Percentiles rank a stretch among this genome's conserved stretches.
These are phyloP conservation scores for Boletellus sp. DNA, from an alignment of 768 basidiomycete genomes.

Conservation along the genomic window DNA sequence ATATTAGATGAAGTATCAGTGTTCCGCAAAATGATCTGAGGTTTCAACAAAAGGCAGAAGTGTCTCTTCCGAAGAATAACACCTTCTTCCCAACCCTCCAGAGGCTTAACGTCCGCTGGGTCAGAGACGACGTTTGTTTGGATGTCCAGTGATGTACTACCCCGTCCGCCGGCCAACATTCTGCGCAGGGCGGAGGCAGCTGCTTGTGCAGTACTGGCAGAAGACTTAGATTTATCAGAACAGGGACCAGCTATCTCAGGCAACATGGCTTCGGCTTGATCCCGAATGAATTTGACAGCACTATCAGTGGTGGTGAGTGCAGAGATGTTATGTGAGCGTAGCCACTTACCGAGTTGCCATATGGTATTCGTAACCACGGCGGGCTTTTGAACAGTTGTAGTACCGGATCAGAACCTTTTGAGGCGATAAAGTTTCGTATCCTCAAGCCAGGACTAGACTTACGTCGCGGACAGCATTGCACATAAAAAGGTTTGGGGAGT, in stretches of 20 bases:
- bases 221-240: conserved; percentile 27
- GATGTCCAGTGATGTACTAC: conserved; percentile 42
- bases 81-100: conserved; percentile 70
- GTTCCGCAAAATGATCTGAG: conserved; percentile 79
- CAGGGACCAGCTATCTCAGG: conserved; percentile 14
- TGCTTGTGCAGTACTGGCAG: conserved; percentile 52
- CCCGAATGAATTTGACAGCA: conserved; percentile 83
- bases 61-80: conserved; percentile 68
- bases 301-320: conserved; percentile 33
- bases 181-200: conserved; percentile 65
- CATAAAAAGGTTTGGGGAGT: conserved; percentile 78
- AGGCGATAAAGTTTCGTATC: conserved; percentile 9
- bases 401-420: conserved; percentile 80
- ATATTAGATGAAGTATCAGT: conserved; percentile 38
- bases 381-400: conserved; percentile 74
- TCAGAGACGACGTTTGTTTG: conserved; percentile 28
- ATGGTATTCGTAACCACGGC: conserved; percentile 81
- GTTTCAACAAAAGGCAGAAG: conserved; percentile 84
- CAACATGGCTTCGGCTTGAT: conserved; percentile 58
- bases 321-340: neutral
- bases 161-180: conserved; percentile 54
- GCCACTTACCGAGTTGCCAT: conserved; percentile 71
- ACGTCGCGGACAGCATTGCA: conserved; percentile 79
- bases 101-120: conserved; percentile 47
- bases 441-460: conserved; percentile 26